Percentiles rank a stretch among this genome's conserved stretches.
phyloP scores from a whole-genome alignment of 306 rosid genomes.

The Inga laurina region DNA sequence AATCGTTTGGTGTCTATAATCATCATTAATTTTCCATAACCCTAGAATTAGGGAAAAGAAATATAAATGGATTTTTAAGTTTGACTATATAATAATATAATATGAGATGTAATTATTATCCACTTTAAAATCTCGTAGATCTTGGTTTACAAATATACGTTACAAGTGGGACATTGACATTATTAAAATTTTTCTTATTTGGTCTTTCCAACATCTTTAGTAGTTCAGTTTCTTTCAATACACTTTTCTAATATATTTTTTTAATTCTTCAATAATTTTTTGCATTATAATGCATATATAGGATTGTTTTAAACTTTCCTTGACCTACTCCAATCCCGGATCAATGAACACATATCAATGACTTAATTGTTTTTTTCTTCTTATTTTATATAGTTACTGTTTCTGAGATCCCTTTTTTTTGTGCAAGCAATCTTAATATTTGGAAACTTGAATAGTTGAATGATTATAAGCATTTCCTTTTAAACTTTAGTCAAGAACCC shows the following conservation, averaged over 20 bases:
- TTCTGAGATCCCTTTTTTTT: background rate
- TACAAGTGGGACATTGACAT: conserved; percentile 2
- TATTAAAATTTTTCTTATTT: background rate
- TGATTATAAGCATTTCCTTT: background rate
- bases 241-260: background rate
- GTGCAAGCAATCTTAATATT: background rate
- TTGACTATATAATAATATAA: background rate
- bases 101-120: conserved; percentile 9
- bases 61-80: background rate
- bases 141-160: conserved; percentile 27
- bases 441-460: too few species aligned
- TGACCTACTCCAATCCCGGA: background rate
- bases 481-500: too few species aligned
- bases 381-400: background rate
- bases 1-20: conserved; percentile 15
- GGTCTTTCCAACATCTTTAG: background rate
- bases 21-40: background rate
- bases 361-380: background rate
- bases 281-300: background rate
- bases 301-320: background rate
- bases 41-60: conserved; percentile 27
- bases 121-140: background rate
- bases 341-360: background rate
- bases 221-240: background rate
- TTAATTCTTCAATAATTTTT: background rate